Conservation (phyloP, 225 moss, liverwort and hornwort genomes). For the Straminergon stramineum region DNA sequence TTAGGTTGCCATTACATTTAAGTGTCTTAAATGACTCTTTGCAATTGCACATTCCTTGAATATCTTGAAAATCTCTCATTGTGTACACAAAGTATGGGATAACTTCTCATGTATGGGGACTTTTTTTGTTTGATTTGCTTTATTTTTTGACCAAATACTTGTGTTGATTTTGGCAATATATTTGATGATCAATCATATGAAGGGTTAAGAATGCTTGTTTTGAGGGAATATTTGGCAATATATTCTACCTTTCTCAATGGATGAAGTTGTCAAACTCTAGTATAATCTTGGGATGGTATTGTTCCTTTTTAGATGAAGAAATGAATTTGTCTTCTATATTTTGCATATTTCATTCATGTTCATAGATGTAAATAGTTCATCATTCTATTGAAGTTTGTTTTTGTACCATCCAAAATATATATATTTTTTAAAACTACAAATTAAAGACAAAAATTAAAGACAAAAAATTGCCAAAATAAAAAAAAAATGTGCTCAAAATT, state of each 20-base stretch:
- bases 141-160: neutral
- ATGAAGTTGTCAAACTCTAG: neutral
- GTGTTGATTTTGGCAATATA: neutral
- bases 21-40: neutral
- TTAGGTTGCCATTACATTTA: neutral
- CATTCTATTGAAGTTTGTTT: neutral
- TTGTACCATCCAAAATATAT: neutral
- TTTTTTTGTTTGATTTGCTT: neutral
- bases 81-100: neutral
- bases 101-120: neutral
- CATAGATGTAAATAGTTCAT: neutral
- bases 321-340: neutral
- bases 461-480: neutral
- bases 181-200: neutral
- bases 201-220: neutral
- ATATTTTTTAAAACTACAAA: rapidly evolving
- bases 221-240: neutral
- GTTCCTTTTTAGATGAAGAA: neutral
- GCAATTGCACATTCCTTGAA: neutral
- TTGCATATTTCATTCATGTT: neutral
- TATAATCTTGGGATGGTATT: neutral
- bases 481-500: neutral
- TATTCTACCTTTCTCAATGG: neutral
- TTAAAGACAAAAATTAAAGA: neutral
- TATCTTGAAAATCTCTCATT: neutral